Percentiles rank a stretch among this genome's conserved stretches.
phyloP scores from a whole-genome alignment of 2,329 filamentous ascomycete species.

The Ophiostoma quercus region DNA sequence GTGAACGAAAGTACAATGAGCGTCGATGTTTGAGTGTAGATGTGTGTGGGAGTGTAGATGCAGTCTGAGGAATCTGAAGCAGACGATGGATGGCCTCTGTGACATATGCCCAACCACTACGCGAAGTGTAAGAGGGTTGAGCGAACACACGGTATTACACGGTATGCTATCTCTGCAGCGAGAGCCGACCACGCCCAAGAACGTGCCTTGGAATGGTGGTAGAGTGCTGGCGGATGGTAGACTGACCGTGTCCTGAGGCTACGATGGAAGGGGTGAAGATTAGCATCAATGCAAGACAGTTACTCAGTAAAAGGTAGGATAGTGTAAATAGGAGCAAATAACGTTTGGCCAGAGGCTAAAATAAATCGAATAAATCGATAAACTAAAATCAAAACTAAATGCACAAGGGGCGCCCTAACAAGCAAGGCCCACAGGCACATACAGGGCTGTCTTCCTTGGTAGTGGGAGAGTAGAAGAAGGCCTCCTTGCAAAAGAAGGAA shows the following conservation, averaged over 20 bases:
- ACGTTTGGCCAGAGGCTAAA: neutral
- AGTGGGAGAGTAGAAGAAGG: neutral
- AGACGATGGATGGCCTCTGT: slow-evolving; percentile 8
- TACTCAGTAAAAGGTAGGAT: neutral
- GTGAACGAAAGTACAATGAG: neutral
- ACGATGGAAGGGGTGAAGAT: neutral
- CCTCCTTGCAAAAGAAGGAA: neutral
- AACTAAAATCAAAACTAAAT: neutral
- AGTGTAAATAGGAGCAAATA: neutral
- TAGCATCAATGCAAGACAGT: neutral
- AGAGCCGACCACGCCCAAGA: neutral
- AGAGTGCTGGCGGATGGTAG: neutral
- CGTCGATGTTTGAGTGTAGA: neutral
- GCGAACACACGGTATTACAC: neutral
- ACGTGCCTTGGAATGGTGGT: neutral
- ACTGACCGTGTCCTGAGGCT: neutral
- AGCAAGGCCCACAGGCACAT: slow-evolving; percentile 1
- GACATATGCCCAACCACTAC: slow-evolving; percentile 1
- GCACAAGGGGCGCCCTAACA: neutral
- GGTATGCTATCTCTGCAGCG: neutral
- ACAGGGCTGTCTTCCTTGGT: neutral
- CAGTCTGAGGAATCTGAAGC: neutral
- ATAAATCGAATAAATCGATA: neutral
- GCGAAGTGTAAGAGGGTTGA: neutral
- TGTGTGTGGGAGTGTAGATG: neutral